Evolutionary conservation across 176 grass and related monocot species (phyloP).

Genomic region (Tillandsia fasciculata): DNA sequence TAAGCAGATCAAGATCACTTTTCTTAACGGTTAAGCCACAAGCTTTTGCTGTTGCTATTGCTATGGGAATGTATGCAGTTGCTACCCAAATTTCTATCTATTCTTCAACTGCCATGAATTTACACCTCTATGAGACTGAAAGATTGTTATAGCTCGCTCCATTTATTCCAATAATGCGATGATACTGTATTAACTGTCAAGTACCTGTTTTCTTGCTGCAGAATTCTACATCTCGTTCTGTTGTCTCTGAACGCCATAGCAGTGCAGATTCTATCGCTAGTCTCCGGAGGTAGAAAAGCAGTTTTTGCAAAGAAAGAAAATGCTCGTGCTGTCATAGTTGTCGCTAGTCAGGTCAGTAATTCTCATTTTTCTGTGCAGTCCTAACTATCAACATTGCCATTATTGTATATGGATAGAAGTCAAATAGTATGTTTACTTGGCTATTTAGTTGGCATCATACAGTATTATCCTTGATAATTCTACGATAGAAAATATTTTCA

Average conservation of each 20-base stretch:
- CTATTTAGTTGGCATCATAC: too few relatives aligned
- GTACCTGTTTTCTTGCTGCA: constrained; percentile 33
- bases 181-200: background rate
- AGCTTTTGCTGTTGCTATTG: constrained; percentile 48
- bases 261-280: constrained; percentile 39
- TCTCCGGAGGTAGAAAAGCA: constrained; percentile 31
- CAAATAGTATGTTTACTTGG: too few relatives aligned
- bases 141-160: background rate
- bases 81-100: constrained; percentile 10
- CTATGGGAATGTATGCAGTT: constrained; percentile 66
- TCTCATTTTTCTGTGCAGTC: constrained; percentile 1
- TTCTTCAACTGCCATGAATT: background rate
- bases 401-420: too few relatives aligned
- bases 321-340: constrained; percentile 65
- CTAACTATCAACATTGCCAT: too few relatives aligned
- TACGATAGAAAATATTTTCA: too few relatives aligned
- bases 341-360: constrained; percentile 76
- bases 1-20: constrained; percentile 88
- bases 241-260: constrained; percentile 43
- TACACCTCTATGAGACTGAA: background rate
- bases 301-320: constrained; percentile 81
- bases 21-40: constrained; percentile 59
- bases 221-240: constrained; percentile 58
- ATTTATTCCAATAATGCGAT: background rate
- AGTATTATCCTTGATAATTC: too few relatives aligned